Conservation (phyloP, 495 filamentous ascomycete genomes). For the Patellaria atrata region DNA sequence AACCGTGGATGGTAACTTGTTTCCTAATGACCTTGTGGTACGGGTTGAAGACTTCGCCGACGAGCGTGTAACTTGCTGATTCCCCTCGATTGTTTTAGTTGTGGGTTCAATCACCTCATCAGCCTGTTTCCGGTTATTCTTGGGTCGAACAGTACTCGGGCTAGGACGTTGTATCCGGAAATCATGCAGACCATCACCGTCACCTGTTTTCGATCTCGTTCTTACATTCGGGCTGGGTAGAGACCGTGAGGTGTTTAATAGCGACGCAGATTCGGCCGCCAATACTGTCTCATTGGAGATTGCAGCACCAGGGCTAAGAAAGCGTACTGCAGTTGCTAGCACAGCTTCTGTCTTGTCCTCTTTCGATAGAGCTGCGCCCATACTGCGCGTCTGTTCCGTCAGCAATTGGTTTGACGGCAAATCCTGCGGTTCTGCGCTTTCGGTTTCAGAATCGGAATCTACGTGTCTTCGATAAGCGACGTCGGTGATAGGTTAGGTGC, state of each 20-base stretch:
- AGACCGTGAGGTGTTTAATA: constrained; percentile 1
- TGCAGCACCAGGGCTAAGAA: background rate
- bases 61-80: no score
- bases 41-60: no score
- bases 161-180: constrained; percentile 5
- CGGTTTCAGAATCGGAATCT: background rate
- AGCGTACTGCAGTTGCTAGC: constrained; percentile 1
- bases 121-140: no score
- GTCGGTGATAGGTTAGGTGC: no score
- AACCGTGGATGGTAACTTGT: no score
- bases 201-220: no score
- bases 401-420: constrained; percentile 2
- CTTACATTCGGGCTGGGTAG: background rate
- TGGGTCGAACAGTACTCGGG: no score
- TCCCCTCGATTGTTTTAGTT: no score
- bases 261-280: background rate
- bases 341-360: constrained; percentile 2
- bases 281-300: background rate
- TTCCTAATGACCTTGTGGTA: no score
- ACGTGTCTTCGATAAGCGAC: no score
- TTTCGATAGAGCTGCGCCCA: constrained; percentile 2
- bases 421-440: background rate
- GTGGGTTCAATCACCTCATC: no score
- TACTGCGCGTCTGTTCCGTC: constrained; percentile 3
- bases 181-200: background rate